phyloP scores from a whole-genome alignment of 1,284 basidiomycete species.

The Xerocomus amazonicus region DNA sequence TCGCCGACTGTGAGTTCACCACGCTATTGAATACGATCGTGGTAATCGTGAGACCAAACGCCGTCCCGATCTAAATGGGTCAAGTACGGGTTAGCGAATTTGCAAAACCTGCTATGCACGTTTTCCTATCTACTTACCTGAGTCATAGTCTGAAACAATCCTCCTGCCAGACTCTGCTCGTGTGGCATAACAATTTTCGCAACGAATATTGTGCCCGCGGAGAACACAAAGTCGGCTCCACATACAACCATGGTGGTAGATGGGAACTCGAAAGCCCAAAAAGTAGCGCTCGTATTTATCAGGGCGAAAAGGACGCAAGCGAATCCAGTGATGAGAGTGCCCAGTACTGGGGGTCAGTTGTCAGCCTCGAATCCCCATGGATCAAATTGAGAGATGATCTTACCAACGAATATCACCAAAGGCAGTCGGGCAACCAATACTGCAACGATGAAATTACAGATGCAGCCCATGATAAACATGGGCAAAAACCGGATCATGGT shows the following conservation, averaged over 20 bases:
- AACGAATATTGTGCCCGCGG: constrained; percentile 73
- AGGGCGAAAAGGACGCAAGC: constrained; percentile 74
- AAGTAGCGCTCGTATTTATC: constrained; percentile 56
- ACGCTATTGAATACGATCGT: constrained; percentile 68
- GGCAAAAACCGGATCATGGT: constrained; percentile 80
- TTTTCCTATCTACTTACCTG: constrained; percentile 42
- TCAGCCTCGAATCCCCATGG: neutral
- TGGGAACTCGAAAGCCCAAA: constrained; percentile 83
- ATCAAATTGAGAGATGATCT: constrained; percentile 13
- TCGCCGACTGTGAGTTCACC: constrained; percentile 33
- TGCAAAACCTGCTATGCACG: neutral
- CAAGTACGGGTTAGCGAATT: neutral
- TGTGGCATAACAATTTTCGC: constrained; percentile 66
- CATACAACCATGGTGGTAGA: constrained; percentile 69
- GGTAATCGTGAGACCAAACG: constrained; percentile 71
- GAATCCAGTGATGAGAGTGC: constrained; percentile 58
- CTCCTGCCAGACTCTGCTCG: constrained; percentile 79
- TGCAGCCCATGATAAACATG: constrained; percentile 65
- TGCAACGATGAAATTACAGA: constrained; percentile 70
- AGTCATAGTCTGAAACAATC: constrained; percentile 72
- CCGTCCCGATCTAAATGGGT: constrained; percentile 56
- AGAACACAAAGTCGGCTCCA: constrained; percentile 78
- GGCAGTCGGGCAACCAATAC: constrained; percentile 56
- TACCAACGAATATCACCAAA: constrained; percentile 55
- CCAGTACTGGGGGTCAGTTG: constrained; percentile 37